These are phyloP conservation scores for Streptanthus diversifolius DNA, from an alignment of 345 rosid species.

Conservation along the genomic window DNA sequence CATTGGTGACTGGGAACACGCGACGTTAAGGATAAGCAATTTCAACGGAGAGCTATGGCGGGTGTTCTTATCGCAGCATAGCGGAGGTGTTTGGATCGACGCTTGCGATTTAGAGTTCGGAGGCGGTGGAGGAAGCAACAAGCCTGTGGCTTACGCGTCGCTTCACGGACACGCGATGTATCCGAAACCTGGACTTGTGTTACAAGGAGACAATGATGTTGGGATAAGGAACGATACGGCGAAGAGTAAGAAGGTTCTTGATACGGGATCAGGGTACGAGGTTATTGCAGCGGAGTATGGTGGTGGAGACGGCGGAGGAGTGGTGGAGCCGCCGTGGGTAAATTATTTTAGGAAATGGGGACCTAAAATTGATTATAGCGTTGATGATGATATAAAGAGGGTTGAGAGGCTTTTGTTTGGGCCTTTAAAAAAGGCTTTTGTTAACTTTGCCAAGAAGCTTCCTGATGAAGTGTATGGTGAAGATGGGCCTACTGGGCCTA, in stretches of 20 bases:
- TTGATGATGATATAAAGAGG: conserved; percentile 39
- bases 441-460: conserved; percentile 40
- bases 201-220: conserved; percentile 56
- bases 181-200: conserved; percentile 63
- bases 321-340: conserved; percentile 60
- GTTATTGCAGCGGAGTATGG: conserved; percentile 58
- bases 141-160: conserved; percentile 57
- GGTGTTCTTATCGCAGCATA: conserved; percentile 61
- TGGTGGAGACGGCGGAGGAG: conserved; percentile 31
- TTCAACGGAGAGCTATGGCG: conserved; percentile 59
- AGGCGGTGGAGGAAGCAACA: conserved; percentile 44
- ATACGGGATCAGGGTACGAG: conserved; percentile 40
- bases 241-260: conserved; percentile 49
- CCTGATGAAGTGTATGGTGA: conserved; percentile 63
- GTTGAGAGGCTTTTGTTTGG: conserved; percentile 47
- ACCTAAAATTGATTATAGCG: conserved; percentile 55
- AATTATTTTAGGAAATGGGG: conserved; percentile 75
- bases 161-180: conserved; percentile 80
- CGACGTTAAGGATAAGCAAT: conserved; percentile 72
- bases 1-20: conserved; percentile 91
- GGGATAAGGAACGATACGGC: conserved; percentile 78
- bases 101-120: conserved; percentile 59
- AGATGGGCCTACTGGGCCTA: conserved; percentile 91
- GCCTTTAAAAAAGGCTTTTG: conserved; percentile 48
- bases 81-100: conserved; percentile 65